These are phyloP conservation scores for Tolypocladium amazonense DNA, from an alignment of 2,329 filamentous ascomycete genomes.

Conservation along the genomic window DNA sequence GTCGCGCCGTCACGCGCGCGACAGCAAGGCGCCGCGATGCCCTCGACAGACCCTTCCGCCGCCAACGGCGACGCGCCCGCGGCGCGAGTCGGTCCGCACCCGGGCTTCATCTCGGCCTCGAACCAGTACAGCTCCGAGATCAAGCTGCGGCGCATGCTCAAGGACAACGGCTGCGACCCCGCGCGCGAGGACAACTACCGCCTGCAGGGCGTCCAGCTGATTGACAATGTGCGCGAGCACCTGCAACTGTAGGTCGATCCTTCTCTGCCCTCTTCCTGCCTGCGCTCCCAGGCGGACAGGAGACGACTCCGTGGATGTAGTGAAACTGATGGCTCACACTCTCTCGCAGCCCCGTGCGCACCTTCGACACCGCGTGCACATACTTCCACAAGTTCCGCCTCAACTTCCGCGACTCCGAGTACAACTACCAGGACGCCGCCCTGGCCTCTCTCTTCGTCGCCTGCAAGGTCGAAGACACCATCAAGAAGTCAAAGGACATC, in stretches of 20 bases:
- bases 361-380: slow-evolving; percentile 81
- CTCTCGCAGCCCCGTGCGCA: slow-evolving; percentile 62
- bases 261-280: not conserved
- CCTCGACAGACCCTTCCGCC: not conserved
- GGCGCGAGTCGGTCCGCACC: slow-evolving; percentile 26
- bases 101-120: slow-evolving; percentile 37
- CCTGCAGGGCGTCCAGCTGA: slow-evolving; percentile 78
- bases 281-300: too few species aligned
- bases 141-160: slow-evolving; percentile 62
- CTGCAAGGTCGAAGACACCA: slow-evolving; percentile 95
- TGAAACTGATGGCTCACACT: not conserved
- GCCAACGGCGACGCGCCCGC: slow-evolving; percentile 6
- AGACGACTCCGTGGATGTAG: too few species aligned
- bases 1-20: not conserved
- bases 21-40: not conserved
- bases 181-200: slow-evolving; percentile 72
- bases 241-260: slow-evolving; percentile 60
- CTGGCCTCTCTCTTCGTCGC: slow-evolving; percentile 82
- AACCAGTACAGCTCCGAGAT: slow-evolving; percentile 75
- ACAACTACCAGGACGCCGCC: slow-evolving; percentile 77
- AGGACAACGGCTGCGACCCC: slow-evolving; percentile 58
- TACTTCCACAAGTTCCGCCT: slow-evolving; percentile 94
- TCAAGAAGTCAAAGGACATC: slow-evolving; percentile 93
- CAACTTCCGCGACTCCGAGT: slow-evolving; percentile 73
- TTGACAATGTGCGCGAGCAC: slow-evolving; percentile 71